Percentiles rank a stretch among this genome's conserved stretches.
Conservation (phyloP, 2,329 filamentous ascomycete species). For the Cladosporium sp. region DNA sequence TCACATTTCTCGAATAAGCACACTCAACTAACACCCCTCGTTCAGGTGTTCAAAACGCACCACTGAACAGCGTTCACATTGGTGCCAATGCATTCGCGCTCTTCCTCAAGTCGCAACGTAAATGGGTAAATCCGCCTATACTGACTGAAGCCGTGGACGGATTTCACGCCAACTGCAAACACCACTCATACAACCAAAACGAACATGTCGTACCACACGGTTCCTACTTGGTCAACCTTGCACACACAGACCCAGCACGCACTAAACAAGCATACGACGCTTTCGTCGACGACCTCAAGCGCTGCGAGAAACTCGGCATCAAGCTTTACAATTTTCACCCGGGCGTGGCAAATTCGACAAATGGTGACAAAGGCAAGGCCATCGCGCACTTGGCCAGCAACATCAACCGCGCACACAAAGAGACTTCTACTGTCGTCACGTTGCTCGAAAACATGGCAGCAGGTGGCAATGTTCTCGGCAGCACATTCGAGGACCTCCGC, state of each 20-base stretch:
- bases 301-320: constrained; percentile 86
- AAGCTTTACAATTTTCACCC: constrained; percentile 98
- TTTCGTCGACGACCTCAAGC: constrained; percentile 83
- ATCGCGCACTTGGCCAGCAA: constrained; percentile 77
- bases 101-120: constrained; percentile 94
- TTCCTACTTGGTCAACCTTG: constrained; percentile 94
- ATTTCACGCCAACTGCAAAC: constrained; percentile 69
- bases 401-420: constrained; percentile 78
- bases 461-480: constrained; percentile 82
- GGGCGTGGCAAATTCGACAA: constrained; percentile 68
- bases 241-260: constrained; percentile 77
- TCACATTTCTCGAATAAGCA: no score
- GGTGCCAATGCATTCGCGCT: constrained; percentile 90
- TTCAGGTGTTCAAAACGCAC: constrained; percentile 81
- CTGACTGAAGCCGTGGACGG: constrained; percentile 65
- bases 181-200: constrained; percentile 70
- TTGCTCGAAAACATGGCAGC: constrained; percentile 96
- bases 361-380: constrained; percentile 66
- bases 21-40: neutral
- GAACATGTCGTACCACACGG: constrained; percentile 86
- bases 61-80: constrained; percentile 51
- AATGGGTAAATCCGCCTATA: constrained; percentile 85
- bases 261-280: constrained; percentile 80
- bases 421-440: constrained; percentile 72
- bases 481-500: constrained; percentile 79